Conservation (phyloP, 83 land plant genomes). For the Thuja plicata region DNA sequence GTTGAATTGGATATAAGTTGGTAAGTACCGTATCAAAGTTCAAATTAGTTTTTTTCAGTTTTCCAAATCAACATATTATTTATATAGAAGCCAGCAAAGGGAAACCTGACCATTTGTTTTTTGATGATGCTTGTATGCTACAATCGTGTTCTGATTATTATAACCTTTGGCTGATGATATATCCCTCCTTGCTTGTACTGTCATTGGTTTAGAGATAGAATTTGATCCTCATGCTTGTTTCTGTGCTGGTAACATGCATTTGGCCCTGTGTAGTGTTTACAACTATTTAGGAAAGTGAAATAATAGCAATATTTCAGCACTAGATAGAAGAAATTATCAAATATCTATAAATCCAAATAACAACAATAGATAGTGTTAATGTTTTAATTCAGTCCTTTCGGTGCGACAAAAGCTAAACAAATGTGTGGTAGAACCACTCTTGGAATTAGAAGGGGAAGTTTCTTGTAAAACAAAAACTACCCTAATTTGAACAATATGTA, state of each 20-base stretch:
- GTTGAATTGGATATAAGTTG: background rate
- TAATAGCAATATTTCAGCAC: too few relatives aligned
- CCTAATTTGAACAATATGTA: too few relatives aligned
- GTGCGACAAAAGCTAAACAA: too few relatives aligned
- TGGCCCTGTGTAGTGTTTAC: too few relatives aligned
- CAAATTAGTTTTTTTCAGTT: background rate
- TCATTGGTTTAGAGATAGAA: background rate
- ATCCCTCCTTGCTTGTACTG: background rate
- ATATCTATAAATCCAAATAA: too few relatives aligned
- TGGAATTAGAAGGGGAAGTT: too few relatives aligned
- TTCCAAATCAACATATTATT: background rate
- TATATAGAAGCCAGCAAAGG: background rate
- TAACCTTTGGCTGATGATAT: background rate
- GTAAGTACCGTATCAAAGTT: background rate
- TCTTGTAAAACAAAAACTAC: too few relatives aligned
- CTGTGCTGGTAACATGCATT: background rate
- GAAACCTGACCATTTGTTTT: background rate
- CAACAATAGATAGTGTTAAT: too few relatives aligned
- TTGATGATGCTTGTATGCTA: background rate
- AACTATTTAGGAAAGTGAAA: too few relatives aligned
- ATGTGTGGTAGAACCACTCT: too few relatives aligned
- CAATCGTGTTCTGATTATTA: background rate
- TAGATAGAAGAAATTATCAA: too few relatives aligned
- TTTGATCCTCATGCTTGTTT: background rate
- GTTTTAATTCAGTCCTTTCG: too few relatives aligned